phyloP scores from a whole-genome alignment of 1,284 basidiomycete species.

The Sporisorium iseilematis-ciliati region DNA sequence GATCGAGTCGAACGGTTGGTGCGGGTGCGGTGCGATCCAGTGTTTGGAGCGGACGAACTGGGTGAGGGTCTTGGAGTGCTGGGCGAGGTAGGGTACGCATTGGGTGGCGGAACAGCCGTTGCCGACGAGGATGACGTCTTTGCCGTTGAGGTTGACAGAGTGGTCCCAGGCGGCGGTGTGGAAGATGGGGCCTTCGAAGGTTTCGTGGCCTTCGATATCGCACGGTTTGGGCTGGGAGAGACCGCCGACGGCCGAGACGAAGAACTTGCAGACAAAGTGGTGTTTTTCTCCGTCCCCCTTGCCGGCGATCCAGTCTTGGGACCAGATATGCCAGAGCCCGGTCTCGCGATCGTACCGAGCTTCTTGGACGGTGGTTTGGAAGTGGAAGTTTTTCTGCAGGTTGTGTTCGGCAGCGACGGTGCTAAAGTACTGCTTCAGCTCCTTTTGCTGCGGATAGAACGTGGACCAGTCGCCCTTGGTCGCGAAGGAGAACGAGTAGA shows the following conservation, averaged over 20 bases:
- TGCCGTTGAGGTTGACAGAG: slow-evolving; percentile 63
- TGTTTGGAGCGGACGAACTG: slow-evolving; percentile 66
- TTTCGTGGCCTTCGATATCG: slow-evolving; percentile 60
- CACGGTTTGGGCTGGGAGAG: slow-evolving; percentile 64
- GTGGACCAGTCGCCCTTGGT: slow-evolving; percentile 65
- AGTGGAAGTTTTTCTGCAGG: slow-evolving; percentile 54
- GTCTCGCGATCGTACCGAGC: slow-evolving; percentile 61
- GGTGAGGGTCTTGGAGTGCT: slow-evolving; percentile 57
- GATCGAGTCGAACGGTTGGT: slow-evolving; percentile 48
- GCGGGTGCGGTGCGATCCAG: slow-evolving; percentile 59
- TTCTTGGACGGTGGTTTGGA: slow-evolving; percentile 55
- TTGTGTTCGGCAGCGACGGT: slow-evolving; percentile 58
- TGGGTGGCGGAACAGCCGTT: slow-evolving; percentile 67
- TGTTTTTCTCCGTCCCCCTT: slow-evolving; percentile 22
- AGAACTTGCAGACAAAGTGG: slow-evolving; percentile 64
- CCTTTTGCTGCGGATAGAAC: slow-evolving; percentile 60
- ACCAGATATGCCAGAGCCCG: slow-evolving; percentile 64
- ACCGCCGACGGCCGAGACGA: slow-evolving; percentile 64
- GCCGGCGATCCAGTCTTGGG: slow-evolving; percentile 30
- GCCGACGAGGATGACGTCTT: slow-evolving; percentile 68
- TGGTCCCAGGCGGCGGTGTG: slow-evolving; percentile 70
- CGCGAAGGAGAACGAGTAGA: slow-evolving; percentile 67
- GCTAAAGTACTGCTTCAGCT: slow-evolving; percentile 60
- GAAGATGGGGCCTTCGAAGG: slow-evolving; percentile 66
- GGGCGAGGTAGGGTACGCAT: slow-evolving; percentile 57